These are phyloP conservation scores for Pinus tabuliformis DNA, from an alignment of 75 land plant species.

Conservation along the genomic window DNA sequence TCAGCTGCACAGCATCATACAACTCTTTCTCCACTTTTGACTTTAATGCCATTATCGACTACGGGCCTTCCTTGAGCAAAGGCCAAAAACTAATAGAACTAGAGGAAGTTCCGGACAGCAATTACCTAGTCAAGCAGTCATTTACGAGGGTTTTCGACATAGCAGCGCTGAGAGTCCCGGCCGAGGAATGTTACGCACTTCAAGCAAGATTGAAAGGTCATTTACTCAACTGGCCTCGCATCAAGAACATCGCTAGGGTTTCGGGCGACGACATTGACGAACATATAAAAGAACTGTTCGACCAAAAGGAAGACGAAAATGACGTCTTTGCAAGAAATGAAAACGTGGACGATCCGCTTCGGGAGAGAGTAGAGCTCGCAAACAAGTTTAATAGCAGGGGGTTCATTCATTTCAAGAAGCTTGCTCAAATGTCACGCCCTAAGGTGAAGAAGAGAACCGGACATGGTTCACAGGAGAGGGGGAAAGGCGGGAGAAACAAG, in stretches of 20 bases:
- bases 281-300: slow-evolving; percentile 10
- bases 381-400: slow-evolving; percentile 51
- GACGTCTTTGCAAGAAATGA: not conserved
- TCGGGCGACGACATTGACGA: slow-evolving; percentile 79
- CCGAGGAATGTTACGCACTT: slow-evolving; percentile 47
- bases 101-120: not conserved
- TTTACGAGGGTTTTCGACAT: slow-evolving; percentile 65
- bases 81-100: slow-evolving; percentile 15
- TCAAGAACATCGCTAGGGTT: slow-evolving; percentile 79
- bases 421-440: slow-evolving; percentile 66
- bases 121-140: slow-evolving; percentile 25
- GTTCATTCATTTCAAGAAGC: slow-evolving; percentile 28
- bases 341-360: not conserved
- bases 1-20: not conserved
- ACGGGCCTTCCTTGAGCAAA: slow-evolving; percentile 57
- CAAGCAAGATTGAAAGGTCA: slow-evolving; percentile 74
- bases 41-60: slow-evolving; percentile 4
- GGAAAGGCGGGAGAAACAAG: slow-evolving; percentile 15
- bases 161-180: slow-evolving; percentile 74
- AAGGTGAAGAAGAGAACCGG: slow-evolving; percentile 27
- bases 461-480: not conserved
- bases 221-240: slow-evolving; percentile 90
- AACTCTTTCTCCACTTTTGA: not conserved
- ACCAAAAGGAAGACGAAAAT: not conserved
- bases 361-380: slow-evolving; percentile 50